Evolutionary conservation across 805 yeast genomes (phyloP), one percentile per base, ranked within the genome.

Genomic region (Yamadazyma tumulicola): DNA sequence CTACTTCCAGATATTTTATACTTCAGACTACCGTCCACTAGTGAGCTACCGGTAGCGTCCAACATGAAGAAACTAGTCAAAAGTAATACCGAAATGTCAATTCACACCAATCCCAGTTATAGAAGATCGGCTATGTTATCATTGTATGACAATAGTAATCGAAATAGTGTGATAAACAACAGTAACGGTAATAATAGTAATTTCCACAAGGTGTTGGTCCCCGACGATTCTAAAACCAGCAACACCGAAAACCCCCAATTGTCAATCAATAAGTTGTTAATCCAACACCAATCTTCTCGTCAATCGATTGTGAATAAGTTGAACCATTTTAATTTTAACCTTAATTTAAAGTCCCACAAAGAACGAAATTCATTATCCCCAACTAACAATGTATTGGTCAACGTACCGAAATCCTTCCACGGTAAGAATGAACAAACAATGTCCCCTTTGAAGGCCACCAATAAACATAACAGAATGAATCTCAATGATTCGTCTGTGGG

Each of bases 81-180:
- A 47, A 51, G 62, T 14, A 51, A 42, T 29, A 64, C 68, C 6
- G 64, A 63, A 38, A 46, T 54, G 35, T 62, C 69, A 4, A 48
- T 65, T 11, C 71, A 65, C 37, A 64, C 71, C 3, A 66, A 64
- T 34, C 67, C 73, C 1, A 64, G 71, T 11, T 66, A 60, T 46
- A 48, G 73, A 34, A 52, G 73, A 32, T 60, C 67, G 18, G 72
- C 71, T 7, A 67, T 67, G 73, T 56, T 67, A 28, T 66, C 72
- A 13, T 52, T 67, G 21, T 67, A 67, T 41, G 70, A 67, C 43
- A 59, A 48, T 34, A 60, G 55, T 30, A 45, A 48, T 10, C n/a
- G n/a, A n/a, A n/a, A n/a, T n/a, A n/a, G n/a, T n/a, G n/a, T n/a
- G n/a, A n/a, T n/a, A n/a, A n/a, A n/a, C n/a, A n/a, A n/a, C n/a